Evolutionary conservation across 208 protist genomes (phyloP), one percentile per base, ranked within the genome.

Genomic region (Phytomonas francai): DNA sequence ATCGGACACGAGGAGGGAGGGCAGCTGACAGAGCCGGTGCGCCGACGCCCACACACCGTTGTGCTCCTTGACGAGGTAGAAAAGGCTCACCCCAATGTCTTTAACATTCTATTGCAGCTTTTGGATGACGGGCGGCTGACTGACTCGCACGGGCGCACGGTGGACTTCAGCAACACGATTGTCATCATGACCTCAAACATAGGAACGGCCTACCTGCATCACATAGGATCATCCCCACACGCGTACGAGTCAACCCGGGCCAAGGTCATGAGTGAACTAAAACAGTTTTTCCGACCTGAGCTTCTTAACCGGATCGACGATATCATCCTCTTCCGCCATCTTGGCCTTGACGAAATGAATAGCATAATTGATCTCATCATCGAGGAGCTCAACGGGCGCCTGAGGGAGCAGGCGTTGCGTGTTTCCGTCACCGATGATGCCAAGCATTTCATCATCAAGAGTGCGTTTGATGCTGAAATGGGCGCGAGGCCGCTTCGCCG

Each of bases 41-140:
- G 97, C n/a, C 91, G 97, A 12, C 91, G 97, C 33, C 97, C 98
- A 0, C 99, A 99, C 83, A 84, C 87, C 59, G 97, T 99, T 22
- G 86, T 99, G 12, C 84, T 99, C 3, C 98, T 99, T 59, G 98
- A 99, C 72, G 98, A 99, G 79, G 86, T 99, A 36, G 98, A 99
- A 81, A 99, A 99, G 89, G 98, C 98, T 11, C 98, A 99, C 79
- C 90, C 82, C 56, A 89, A 88, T 67, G 92, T 99, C 12, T 93
- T 92, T 63, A 99, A 99, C 72, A 84, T 99, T 30, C 86, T 99
- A 2, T 83, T 99, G 31, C 98, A 99, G 83, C 89, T 99, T 14
- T 85, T 99, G 0, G 98, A 99, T 71, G 98, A 99, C 51, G 98
- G 97, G 16, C 87, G 97, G 58, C 83, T 99, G 14, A 99, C 98